Conservation (phyloP, 192 early-diverging fungal species). For the Backusella sp. region DNA sequence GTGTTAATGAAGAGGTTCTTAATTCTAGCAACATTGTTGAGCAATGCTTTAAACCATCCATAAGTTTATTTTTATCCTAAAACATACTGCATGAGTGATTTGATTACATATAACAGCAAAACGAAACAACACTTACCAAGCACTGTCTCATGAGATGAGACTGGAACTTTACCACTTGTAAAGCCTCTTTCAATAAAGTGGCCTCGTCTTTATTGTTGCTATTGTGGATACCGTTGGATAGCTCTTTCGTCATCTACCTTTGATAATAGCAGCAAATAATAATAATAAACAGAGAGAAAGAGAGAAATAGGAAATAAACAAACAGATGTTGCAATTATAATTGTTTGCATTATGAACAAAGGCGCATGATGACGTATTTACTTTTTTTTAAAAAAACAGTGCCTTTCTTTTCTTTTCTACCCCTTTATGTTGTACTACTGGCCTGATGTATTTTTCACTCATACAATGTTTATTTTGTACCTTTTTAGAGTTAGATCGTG, state of each 20-base stretch:
- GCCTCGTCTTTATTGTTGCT: conserved; percentile 74
- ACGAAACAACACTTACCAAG: conserved; percentile 54
- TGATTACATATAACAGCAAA: background rate
- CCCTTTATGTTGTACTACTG: too few relatives aligned
- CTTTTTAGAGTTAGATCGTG: too few relatives aligned
- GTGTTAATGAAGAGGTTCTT: conserved; percentile 89
- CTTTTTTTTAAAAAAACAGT: too few relatives aligned
- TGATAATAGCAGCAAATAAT: background rate
- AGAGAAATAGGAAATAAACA: background rate
- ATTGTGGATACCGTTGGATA: conserved; percentile 17
- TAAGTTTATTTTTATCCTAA: conserved; percentile 83
- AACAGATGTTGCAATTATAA: background rate
- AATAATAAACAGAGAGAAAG: background rate
- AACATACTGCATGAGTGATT: background rate
- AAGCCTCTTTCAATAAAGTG: conserved; percentile 89
- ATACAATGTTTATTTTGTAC: too few relatives aligned
- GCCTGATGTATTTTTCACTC: too few relatives aligned
- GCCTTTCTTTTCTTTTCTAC: too few relatives aligned
- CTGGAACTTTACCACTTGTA: conserved; percentile 91
- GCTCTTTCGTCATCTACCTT: conserved; percentile 21
- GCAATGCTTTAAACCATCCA: conserved; percentile 97
- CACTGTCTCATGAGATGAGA: conserved; percentile 94
- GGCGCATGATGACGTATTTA: background rate
- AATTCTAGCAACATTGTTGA: conserved; percentile 97
- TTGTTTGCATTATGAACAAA: background rate